A percentile compares a stretch with the other conserved stretches of the same genome.
Evolutionary conservation across 495 filamentous ascomycete genomes (phyloP).

Genomic region (Podospora comata): DNA sequence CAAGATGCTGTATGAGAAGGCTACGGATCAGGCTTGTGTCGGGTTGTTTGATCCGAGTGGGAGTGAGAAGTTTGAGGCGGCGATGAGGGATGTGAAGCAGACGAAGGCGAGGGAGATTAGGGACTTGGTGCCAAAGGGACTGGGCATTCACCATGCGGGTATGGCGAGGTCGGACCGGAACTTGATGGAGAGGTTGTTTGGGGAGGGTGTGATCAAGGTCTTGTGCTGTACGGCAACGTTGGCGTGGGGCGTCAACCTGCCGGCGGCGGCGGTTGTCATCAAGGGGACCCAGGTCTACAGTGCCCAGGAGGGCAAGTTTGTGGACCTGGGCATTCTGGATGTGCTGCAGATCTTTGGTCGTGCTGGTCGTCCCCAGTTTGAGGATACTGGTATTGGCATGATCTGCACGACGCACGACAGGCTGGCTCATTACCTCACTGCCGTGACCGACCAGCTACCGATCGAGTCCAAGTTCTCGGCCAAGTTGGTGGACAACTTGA

Average conservation of each 20-base stretch:
- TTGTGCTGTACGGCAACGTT: conserved; percentile 97
- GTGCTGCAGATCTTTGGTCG: conserved; percentile 98
- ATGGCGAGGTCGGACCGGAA: conserved; percentile 93
- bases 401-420: conserved; percentile 95
- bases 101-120: conserved; percentile 80
- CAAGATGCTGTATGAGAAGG: conserved; percentile 80
- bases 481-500: conserved; percentile 91
- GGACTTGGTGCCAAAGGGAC: conserved; percentile 82
- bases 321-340: conserved; percentile 94
- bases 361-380: conserved; percentile 94
- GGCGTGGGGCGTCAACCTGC: conserved; percentile 98
- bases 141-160: conserved; percentile 94
- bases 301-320: conserved; percentile 90
- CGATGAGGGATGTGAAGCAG: conserved; percentile 74
- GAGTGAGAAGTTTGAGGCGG: conserved; percentile 67
- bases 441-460: conserved; percentile 91
- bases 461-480: conserved; percentile 92
- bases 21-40: conserved; percentile 68
- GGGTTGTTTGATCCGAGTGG: conserved; percentile 78
- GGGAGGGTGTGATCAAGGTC: conserved; percentile 84
- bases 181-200: conserved; percentile 85
- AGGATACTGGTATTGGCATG: conserved; percentile 92
- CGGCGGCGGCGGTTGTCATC: conserved; percentile 94
- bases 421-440: conserved; percentile 83
- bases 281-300: conserved; percentile 98